Evolutionary conservation across 164 flowering plant species (phyloP), one percentile per base, ranked within the genome.

Genomic region (Vitis amurensis): DNA sequence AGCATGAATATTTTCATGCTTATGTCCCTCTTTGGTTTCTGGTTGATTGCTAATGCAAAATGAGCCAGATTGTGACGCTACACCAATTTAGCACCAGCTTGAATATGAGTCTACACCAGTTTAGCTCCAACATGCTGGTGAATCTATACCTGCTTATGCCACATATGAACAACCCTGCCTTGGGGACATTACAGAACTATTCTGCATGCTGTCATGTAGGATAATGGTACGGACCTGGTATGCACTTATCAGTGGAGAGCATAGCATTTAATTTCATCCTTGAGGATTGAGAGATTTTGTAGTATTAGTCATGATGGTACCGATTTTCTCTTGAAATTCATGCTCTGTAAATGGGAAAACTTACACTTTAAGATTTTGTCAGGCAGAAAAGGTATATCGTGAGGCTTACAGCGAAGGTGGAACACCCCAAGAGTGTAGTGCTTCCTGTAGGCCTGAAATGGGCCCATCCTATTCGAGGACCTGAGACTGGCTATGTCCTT

Each of bases 381-480:
- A 90, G 93, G 85, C 79, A 55, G 87, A 83, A 61, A 80, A 57
- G 53, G 71, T 66, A 55, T 87, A 81, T 10, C 51, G 75, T 57
- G 85, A 79, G 55, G 64, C 72, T 73, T 74, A 74, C 50, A 72
- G 66, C 37, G 74, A 80, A 55, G 85, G 78, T 15, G 73, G 64
- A 55, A 61, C 70, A 16, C 19, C 81, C n/a, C 75, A 59, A 3
- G 81, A 76, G 62, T 73, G 23, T 19, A 19, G 23, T 19, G 23
- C 91, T 11, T 87, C 74, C 83, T 6, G 89, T 89, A 56, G 94
- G 90, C 59, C 66, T 52, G n/a, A 91, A 89, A 68, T 94, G 99
- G 99, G 99, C 99, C 13, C 99, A 94, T 63, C 94, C 98, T n/a
- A 85, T 94, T 67, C 73, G 94, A 14, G 84, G 84, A 17, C 93